Evolutionary conservation across 495 filamentous ascomycete species (phyloP).

Genomic region (Glutinoglossum americanum): DNA sequence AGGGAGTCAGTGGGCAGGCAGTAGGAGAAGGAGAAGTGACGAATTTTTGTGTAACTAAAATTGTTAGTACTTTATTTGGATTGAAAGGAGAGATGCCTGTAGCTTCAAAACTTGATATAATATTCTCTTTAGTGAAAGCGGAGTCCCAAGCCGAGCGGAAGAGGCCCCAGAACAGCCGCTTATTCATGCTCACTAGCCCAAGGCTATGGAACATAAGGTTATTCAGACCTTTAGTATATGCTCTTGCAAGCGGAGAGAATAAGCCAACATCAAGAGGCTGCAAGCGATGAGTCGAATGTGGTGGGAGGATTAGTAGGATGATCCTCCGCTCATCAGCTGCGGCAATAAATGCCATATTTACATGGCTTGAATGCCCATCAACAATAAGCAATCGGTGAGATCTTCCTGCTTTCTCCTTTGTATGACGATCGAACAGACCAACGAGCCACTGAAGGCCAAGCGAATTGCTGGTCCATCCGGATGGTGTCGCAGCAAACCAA

Average conservation of each 20-base stretch:
- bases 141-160: not conserved
- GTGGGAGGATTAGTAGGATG: slow-evolving; percentile 4
- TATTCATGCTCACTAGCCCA: not conserved
- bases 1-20: no score
- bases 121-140: not conserved
- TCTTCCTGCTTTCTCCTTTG: slow-evolving; percentile 4
- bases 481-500: slow-evolving; percentile 5
- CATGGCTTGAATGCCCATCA: slow-evolving; percentile 9
- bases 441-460: slow-evolving; percentile 8
- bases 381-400: slow-evolving; percentile 5
- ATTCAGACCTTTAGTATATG: slow-evolving; percentile 1
- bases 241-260: slow-evolving; percentile 5
- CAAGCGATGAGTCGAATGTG: slow-evolving; percentile 9
- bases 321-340: slow-evolving; percentile 7
- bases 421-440: slow-evolving; percentile 8
- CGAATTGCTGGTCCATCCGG: slow-evolving; percentile 9
- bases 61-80: not conserved
- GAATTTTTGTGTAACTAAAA: no score
- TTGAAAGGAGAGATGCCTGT: not conserved
- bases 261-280: slow-evolving; percentile 9
- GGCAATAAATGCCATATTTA: slow-evolving; percentile 8
- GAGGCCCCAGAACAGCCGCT: not conserved
- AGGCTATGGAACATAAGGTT: not conserved
- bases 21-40: no score
- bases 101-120: not conserved